phyloP scores from a whole-genome alignment of 495 filamentous ascomycete species.

The Penicillium robsamsonii region DNA sequence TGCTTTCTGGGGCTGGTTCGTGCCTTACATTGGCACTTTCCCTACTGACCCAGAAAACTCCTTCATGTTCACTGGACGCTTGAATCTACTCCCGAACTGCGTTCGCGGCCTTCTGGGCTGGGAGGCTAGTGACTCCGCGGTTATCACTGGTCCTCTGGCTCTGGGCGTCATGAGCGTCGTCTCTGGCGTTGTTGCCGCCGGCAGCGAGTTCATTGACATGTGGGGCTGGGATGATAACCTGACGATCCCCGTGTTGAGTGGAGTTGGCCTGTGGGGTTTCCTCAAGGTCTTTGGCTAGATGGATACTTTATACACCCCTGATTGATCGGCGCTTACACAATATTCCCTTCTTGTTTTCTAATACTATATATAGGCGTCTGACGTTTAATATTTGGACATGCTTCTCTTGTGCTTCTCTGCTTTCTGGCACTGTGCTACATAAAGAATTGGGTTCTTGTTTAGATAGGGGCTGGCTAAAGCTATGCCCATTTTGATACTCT shows the following conservation, averaged over 20 bases:
- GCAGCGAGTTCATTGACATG: slow-evolving; percentile 86
- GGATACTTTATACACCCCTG: neutral
- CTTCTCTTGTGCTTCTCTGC: neutral
- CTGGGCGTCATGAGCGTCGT: slow-evolving; percentile 83
- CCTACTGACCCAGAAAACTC: slow-evolving; percentile 61
- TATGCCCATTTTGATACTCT: neutral
- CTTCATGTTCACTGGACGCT: slow-evolving; percentile 78
- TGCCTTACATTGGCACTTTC: slow-evolving; percentile 64
- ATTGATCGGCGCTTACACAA: slow-evolving; percentile 4
- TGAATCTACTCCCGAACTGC: slow-evolving; percentile 59
- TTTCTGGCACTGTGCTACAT: slow-evolving; percentile 23
- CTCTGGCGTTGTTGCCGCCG: slow-evolving; percentile 80
- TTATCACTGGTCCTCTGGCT: slow-evolving; percentile 63
- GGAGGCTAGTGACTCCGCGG: slow-evolving; percentile 40
- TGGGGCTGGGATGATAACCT: slow-evolving; percentile 96
- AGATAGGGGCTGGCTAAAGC: slow-evolving; percentile 7
- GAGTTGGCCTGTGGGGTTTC: slow-evolving; percentile 88
- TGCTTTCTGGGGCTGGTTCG: slow-evolving; percentile 84
- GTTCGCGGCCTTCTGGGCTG: slow-evolving; percentile 48
- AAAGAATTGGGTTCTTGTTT: slow-evolving; percentile 18
- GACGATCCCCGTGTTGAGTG: slow-evolving; percentile 90
- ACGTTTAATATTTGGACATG: slow-evolving; percentile 8
- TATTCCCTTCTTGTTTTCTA: slow-evolving; percentile 10
- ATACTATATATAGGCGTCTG: slow-evolving; percentile 12
- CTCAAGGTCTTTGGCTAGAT: slow-evolving; percentile 77